Conservation (phyloP, 225 moss, liverwort and hornwort genomes). For the Rhytidiadelphus loreus region DNA sequence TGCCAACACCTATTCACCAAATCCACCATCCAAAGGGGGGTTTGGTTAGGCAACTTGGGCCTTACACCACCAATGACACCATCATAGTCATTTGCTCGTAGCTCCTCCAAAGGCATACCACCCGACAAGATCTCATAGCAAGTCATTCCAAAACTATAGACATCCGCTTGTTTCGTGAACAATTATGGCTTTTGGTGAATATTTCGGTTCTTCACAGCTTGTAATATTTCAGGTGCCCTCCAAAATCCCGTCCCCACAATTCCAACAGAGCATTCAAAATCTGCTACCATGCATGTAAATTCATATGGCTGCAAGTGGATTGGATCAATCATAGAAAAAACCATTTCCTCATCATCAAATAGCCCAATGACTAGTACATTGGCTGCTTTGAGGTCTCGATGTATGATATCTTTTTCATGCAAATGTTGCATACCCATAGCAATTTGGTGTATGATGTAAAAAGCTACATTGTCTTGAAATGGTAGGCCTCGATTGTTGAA, state of each 20-base stretch:
- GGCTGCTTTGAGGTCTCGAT: background rate
- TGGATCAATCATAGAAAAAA: background rate
- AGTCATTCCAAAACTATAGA: background rate
- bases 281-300: fast-evolving
- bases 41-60: background rate
- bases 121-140: background rate
- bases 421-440: background rate
- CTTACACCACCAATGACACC: background rate
- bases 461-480: background rate
- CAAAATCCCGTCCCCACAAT: background rate
- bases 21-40: background rate
- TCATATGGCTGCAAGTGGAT: background rate
- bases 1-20: background rate
- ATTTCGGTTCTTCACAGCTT: background rate
- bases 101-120: background rate
- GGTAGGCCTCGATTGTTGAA: background rate
- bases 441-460: fast-evolving
- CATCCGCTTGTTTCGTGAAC: background rate
- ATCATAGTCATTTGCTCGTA: background rate
- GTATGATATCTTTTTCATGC: background rate
- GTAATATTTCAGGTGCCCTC: background rate
- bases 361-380: background rate
- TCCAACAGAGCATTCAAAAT: background rate
- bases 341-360: no score
- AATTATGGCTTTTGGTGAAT: background rate